These are phyloP conservation scores for Cryphonectria naterciae DNA, from an alignment of 2,329 filamentous ascomycete species.

Conservation along the genomic window DNA sequence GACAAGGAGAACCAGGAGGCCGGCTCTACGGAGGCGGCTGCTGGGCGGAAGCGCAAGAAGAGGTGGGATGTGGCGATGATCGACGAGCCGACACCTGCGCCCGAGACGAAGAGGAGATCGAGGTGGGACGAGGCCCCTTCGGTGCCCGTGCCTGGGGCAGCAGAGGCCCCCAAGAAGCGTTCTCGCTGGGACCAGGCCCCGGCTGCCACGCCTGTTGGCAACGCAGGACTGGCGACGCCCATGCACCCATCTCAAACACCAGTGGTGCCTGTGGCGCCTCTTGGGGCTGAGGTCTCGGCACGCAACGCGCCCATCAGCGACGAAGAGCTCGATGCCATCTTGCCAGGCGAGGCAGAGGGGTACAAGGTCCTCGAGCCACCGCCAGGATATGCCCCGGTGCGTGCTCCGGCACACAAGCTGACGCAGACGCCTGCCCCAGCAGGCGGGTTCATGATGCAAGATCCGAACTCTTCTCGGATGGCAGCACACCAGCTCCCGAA, in stretches of 20 bases:
- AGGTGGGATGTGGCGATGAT: conserved; percentile 84
- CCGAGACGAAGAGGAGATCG: conserved; percentile 72
- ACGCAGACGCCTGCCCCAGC: conserved; percentile 75
- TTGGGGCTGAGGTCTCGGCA: conserved; percentile 79
- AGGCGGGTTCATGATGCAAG: conserved; percentile 95
- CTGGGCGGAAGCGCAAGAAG: conserved; percentile 84
- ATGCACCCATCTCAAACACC: conserved; percentile 70
- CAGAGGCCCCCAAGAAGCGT: conserved; percentile 69
- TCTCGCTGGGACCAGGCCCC: conserved; percentile 94
- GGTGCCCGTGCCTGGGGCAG: conserved; percentile 56
- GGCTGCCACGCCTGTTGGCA: conserved; percentile 74
- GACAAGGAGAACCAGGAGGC: conserved; percentile 76
- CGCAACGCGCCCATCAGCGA: conserved; percentile 86
- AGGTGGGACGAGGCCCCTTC: conserved; percentile 86
- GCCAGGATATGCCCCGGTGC: conserved; percentile 85
- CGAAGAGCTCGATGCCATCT: conserved; percentile 89
- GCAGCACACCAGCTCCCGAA: conserved; percentile 91
- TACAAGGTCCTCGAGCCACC: conserved; percentile 92
- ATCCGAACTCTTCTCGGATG: conserved; percentile 80
- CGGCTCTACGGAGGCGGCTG: conserved; percentile 66
- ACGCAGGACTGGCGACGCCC: conserved; percentile 75
- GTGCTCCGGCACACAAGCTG: conserved; percentile 75
- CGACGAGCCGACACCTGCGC: conserved; percentile 53
- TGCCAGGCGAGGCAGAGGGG: conserved; percentile 85
- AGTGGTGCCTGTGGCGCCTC: conserved; percentile 58